Evolutionary conservation across 352 stramenopile genomes (phyloP), one percentile per base, ranked within the genome.

Genomic region (Lagenidium giganteum): DNA sequence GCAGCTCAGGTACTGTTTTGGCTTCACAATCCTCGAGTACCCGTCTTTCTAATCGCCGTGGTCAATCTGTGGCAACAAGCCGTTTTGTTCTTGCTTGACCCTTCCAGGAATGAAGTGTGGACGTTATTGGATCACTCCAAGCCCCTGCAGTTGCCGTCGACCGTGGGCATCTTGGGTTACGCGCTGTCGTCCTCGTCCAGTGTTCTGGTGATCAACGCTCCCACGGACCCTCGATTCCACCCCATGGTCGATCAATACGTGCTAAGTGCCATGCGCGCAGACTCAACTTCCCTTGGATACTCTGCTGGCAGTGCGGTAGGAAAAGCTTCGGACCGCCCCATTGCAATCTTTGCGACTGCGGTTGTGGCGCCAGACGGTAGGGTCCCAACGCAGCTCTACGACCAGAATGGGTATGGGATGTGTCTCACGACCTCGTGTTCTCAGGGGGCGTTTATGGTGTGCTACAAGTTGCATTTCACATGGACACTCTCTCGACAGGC

Each of bases 171-270:
- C 39, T 64, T 72, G 31, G 77, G 77, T 1, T 64, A 45, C 13
- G 62, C 70, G 11, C 37, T 84, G 9, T 67, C 71, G 0, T 70
- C 47, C 26, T 50, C 45, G 38, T 56, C 58, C 6, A 70, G 53
- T 3, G 12, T 84, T 2, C 36, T 80, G 1, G 53, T 79, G 8
- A 52, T 57, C 4, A 65, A 83, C 42, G 45, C 74, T 11, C 28
- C 52, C 18, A n/a, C 41, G 1, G 70, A 89, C 42, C 38, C 52
- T 11, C 59, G 74, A 0, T 89, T 82, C 39, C 69, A 87, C 53
- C 66, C 71, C 4, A 68, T 83, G 42, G 58, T 89, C 0, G 77
- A 89, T 28, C 71, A 89, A 28, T 64, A 83, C 22, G 67, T 64
- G 2, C 7, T 85, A 9, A 51, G 38, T 13, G 36, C 40, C 0